Base-by-base conservation (phyloP, 495 filamentous ascomycete genomes). In the Hyphodiscus hymeniophilus region DNA sequence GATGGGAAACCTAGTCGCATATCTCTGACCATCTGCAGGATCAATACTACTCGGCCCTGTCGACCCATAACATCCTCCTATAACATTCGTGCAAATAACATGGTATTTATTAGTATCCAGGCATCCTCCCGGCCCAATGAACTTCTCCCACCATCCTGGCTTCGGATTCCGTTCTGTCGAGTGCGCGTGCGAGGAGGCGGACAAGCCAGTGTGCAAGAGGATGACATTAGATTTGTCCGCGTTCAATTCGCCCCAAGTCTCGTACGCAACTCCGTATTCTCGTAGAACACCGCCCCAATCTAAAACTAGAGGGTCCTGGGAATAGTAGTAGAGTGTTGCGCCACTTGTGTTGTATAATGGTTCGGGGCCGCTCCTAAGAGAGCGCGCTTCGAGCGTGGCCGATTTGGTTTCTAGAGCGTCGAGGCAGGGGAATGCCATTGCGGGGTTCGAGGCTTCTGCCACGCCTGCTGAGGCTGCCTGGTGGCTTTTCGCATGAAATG, bases 111-210 rank as follows among this genome's bases (percentile, higher is more conserved):
- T 64, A 2, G 94, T 99, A 63, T 99, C 87, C 6, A 99, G 64
- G 17, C 89, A 81, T 24, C 75, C 73, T 0, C 87, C 89, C 0
- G 94, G 86, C 0, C 92, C 92, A 54, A 99, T 96, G 64, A 99
- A 99, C 63, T 86, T 94, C 69, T 99, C 94, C 92, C 92, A 99
- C 92, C 92, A 99, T 0, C 92, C 92, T 0, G 86, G 81, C 63
- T 94, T 85, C 0, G 85, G 77, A 62, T 97, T 99, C 12, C 67
- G 71, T 30, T 72, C 69, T 18, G 91, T 97, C 35, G 89, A 95
- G 54, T 91, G 89, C 2, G 92, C 92, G 66, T 99, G 92, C 44
- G 89, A 95, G 8, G 89, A 95, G 12, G 92, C 92, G 3, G 89
- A 95, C 2, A 99, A 77, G 12, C 92, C 92, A 0, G 92, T 99